Conservation (phyloP, 495 filamentous ascomycete species). For the Cudoniella acicularis region DNA sequence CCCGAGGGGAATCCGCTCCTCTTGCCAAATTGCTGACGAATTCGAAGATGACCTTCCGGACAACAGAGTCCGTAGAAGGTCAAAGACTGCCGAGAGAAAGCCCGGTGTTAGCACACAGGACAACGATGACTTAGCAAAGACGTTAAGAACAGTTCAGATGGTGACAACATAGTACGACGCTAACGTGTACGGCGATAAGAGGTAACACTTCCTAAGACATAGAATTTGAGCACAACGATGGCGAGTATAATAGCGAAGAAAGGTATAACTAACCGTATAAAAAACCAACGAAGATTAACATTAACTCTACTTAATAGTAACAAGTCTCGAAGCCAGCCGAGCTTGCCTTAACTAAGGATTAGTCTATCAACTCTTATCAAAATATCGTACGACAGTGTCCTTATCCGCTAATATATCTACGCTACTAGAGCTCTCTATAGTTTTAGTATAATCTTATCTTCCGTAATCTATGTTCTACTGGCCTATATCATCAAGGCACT, state of each 20-base stretch:
- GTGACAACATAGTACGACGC: slow-evolving; percentile 16
- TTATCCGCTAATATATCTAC: slow-evolving; percentile 12
- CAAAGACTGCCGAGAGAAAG: neutral
- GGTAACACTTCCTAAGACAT: slow-evolving; percentile 15
- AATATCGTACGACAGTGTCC: slow-evolving; percentile 11
- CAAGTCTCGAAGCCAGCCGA: slow-evolving; percentile 23
- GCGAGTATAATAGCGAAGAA: slow-evolving; percentile 19
- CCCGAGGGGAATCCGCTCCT: no score
- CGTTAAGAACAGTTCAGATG: slow-evolving; percentile 9
- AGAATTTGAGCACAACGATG: slow-evolving; percentile 9
- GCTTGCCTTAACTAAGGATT: slow-evolving; percentile 19
- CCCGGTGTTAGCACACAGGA: neutral
- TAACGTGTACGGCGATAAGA: slow-evolving; percentile 16
- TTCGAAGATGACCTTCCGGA: no score
- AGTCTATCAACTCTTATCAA: slow-evolving; percentile 18
- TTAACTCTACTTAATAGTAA: slow-evolving; percentile 19
- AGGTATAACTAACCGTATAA: slow-evolving; percentile 14
- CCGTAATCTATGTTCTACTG: slow-evolving; percentile 7
- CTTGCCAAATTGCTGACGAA: no score
- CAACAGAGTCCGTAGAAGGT: neutral
- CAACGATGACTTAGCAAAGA: slow-evolving; percentile 8
- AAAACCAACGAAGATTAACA: slow-evolving; percentile 15
- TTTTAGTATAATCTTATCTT: slow-evolving; percentile 5
- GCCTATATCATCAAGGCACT: slow-evolving; percentile 8
- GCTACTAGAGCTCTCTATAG: slow-evolving; percentile 22